Base-by-base conservation (phyloP, 202 grass and related monocot species). In the Digitaria exilis region DNA sequence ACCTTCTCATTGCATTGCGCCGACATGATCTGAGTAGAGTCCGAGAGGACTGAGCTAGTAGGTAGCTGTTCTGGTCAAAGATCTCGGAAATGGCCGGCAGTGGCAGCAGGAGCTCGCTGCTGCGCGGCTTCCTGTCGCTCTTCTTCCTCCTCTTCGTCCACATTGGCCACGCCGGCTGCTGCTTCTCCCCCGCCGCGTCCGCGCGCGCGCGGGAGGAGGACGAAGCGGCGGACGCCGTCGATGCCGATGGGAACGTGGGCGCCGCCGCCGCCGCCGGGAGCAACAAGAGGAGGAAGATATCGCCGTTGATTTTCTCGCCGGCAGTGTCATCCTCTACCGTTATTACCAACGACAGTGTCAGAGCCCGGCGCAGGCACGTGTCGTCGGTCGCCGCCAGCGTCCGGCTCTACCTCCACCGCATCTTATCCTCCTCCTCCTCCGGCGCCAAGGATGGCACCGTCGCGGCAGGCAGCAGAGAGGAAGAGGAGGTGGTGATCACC, bases 251-350 rank as follows among this genome's bases (percentile, higher is more conserved):
- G 17, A 76, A 69, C 29, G 71, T 34, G 2, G 45, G 49, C 50
- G 44, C 16, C n/a, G n/a, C n/a, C n/a, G n/a, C n/a, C n/a, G n/a
- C n/a, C n/a, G n/a, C n/a, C 22, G 70, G 70, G 18, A 55, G 67
- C 62, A 87, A 25, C 60, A 90, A 89, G 88, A 72, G 84, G 86
- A 93, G 91, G 85, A 95, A 89, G 86, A 84, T 88, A 82, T 93
- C 92, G 62, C 92, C 89, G 58, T 49, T 73, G 41, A 74, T 83
- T 2, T 87, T 82, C 80, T 81, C 82, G 7, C 79, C 81, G 7
- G 73, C 82, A 0, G 71, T 30, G 52, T 75, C 79, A 5, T 80
- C 79, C 14, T 79, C 90, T 17, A 67, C 74, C 2, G 57, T 34
- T n/a, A n/a, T n/a, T n/a, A 65, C 21, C 22, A 59, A 54, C 17